phyloP scores from a whole-genome alignment of 371 early-diverging fungal genomes.

The Cokeromyces recurvatus region DNA sequence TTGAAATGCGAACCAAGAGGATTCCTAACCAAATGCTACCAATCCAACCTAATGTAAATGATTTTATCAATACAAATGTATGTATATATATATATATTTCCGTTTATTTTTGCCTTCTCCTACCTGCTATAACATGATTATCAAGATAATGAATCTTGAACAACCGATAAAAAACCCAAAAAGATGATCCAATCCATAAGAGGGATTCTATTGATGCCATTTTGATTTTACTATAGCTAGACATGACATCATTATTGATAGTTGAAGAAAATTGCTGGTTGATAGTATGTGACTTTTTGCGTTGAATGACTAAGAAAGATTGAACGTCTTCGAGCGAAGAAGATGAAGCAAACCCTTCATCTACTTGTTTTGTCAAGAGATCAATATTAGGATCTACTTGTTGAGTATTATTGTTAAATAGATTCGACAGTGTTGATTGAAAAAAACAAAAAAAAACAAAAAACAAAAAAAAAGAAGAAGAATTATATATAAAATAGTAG shows the following conservation, averaged over 20 bases:
- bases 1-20: neutral
- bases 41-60: constrained; percentile 11
- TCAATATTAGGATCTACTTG: too few species aligned
- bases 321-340: constrained; percentile 37
- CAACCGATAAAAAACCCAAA: constrained; percentile 22
- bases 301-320: constrained; percentile 28
- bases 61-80: too few species aligned
- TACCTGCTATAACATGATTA: constrained; percentile 12
- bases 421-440: too few species aligned
- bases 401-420: too few species aligned
- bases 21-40: constrained; percentile 12
- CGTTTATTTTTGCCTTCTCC: neutral
- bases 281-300: too few species aligned
- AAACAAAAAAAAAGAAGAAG: too few species aligned
- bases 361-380: constrained; percentile 15
- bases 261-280: too few species aligned
- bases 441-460: too few species aligned
- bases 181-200: constrained; percentile 27
- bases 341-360: constrained; percentile 40
- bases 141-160: constrained; percentile 2
- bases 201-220: constrained; percentile 23
- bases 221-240: too few species aligned
- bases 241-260: too few species aligned
- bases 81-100: neutral
- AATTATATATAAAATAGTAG: too few species aligned